Evolutionary conservation across 495 filamentous ascomycete species (phyloP).

Genomic region (Aspergillus steynii): DNA sequence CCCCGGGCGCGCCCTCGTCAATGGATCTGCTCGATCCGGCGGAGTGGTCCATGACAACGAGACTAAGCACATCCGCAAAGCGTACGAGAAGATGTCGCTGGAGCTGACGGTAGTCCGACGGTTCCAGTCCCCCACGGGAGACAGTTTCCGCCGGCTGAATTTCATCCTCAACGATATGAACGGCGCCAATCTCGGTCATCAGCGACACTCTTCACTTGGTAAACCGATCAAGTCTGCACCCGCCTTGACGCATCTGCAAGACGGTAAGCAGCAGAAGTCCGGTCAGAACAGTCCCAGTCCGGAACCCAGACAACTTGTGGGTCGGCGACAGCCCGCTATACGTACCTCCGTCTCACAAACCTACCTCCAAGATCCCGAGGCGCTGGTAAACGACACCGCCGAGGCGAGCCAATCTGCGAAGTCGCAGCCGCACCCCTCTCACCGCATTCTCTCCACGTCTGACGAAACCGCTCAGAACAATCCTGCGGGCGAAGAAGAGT

Average conservation of each 20-base stretch:
- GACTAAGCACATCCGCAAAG: slow-evolving; percentile 44
- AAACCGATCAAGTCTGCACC: slow-evolving; percentile 45
- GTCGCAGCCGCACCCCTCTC: slow-evolving; percentile 38
- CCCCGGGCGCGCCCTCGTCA: slow-evolving; percentile 30
- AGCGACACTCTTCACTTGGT: slow-evolving; percentile 26
- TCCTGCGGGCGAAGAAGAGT: slow-evolving; percentile 25
- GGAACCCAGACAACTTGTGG: slow-evolving; percentile 26
- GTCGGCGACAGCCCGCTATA: slow-evolving; percentile 21
- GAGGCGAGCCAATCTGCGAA: slow-evolving; percentile 22
- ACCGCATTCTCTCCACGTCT: slow-evolving; percentile 44
- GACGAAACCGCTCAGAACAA: slow-evolving; percentile 31
- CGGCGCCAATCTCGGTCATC: slow-evolving; percentile 10
- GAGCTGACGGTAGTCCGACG: slow-evolving; percentile 46
- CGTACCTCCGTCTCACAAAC: slow-evolving; percentile 33
- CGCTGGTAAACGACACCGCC: slow-evolving; percentile 31
- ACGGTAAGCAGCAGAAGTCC: slow-evolving; percentile 23
- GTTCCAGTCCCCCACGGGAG: slow-evolving; percentile 44
- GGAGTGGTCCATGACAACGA: slow-evolving; percentile 37
- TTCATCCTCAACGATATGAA: slow-evolving; percentile 27
- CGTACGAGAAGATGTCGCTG: slow-evolving; percentile 45
- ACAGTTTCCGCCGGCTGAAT: slow-evolving; percentile 44
- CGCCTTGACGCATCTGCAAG: slow-evolving; percentile 33
- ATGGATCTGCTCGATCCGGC: slow-evolving; percentile 32
- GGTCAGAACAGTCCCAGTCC: slow-evolving; percentile 23
- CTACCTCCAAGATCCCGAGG: slow-evolving; percentile 32